Evolutionary conservation across 768 basidiomycete species (phyloP), one percentile per base, ranked within the genome.

Genomic region (Cubamyces sp.): DNA sequence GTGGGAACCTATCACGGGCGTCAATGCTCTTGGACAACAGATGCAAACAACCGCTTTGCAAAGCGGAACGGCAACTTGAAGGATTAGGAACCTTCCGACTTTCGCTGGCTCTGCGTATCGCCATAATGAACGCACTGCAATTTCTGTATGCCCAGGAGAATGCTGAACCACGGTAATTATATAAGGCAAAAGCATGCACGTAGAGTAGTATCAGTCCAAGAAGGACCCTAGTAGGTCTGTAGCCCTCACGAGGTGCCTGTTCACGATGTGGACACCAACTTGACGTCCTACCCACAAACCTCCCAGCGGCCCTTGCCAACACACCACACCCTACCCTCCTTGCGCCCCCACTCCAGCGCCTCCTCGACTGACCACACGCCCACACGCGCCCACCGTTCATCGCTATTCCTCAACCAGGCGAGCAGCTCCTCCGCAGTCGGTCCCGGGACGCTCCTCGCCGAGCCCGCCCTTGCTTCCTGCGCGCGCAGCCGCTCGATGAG

Each of bases 291-390:
- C 9, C 58, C 67, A 57, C 68, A 70, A 11, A 68, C 46, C 62
- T 74, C 75, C 78, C 78, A 79, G 26, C 74, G 67, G 8, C 70
- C 74, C 39, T 72, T 71, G 2, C 74, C 76, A 30, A 74, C 68
- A 48, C 70, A 68, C 72, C 75, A 77, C 21, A 72, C 66, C 54
- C 73, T 66, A 0, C 71, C 76, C 39, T 70, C 77, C 26, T 64
- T 69, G 61, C 73, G 74, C 53, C 87, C 73, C 62, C 80, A 67
- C 55, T 79, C 74, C 66, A 92, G 64, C 1, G 87, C 84, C 52
- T 88, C 88, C 55, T 84, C 78, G 0, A 92, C 78, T 60, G 77
- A 78, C 85, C 87, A 91, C 50, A 79, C 76, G 0, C 87, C 87
- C 8, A 92, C 74, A 65, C 79, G 78, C 63, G 76, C 79, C 90